Evolutionary conservation across 257 asterid genomes (phyloP), one percentile per base, ranked within the genome.

Genomic region (Primulina huaijiensis): DNA sequence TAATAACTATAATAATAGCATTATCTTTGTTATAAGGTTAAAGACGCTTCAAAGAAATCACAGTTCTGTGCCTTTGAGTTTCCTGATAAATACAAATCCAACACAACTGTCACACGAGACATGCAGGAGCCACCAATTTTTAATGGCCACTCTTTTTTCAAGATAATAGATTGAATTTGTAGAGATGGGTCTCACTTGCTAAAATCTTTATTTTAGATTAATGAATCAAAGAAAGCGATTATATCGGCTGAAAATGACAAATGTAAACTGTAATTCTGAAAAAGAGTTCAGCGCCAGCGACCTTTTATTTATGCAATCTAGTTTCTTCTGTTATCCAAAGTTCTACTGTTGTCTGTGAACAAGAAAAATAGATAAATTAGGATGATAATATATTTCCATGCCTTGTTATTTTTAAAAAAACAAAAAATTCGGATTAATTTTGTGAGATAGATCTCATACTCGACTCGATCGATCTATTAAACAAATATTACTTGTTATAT

Each of bases 81-180:
- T 76, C 70, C 64, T 61, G 74, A 75, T 81, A 84, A 73, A 67
- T 73, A 80, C 53, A 75, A 67, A 65, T 71, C 40, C 58, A 70
- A 31, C 64, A 75, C 74, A 71, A 74, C 62, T 65, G 78, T 57
- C 69, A 60, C 59, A 38, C 65, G 0, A 68, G 78, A 74, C 80
- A 75, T 68, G 82, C 82, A 82, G 74, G 75, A 83, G 81, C 94
- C 98, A 89, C 98, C 80, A 70, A 69, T 83, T 79, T 82, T 82
- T 82, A 79, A 94, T 89, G 96, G 98, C 31, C 78, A 83, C 75
- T 66, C 80, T 86, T 85, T 81, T 60, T 80, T 87, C 87, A 86
- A 76, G 78, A 83, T 72, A 88, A 82, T 12, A 43, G 14, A 14
- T 83, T 84, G 86, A 80, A 77, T 67, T 69, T 72, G 79, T 31